Conservation (phyloP, 2,329 filamentous ascomycete genomes). For the Knufia fluminis region DNA sequence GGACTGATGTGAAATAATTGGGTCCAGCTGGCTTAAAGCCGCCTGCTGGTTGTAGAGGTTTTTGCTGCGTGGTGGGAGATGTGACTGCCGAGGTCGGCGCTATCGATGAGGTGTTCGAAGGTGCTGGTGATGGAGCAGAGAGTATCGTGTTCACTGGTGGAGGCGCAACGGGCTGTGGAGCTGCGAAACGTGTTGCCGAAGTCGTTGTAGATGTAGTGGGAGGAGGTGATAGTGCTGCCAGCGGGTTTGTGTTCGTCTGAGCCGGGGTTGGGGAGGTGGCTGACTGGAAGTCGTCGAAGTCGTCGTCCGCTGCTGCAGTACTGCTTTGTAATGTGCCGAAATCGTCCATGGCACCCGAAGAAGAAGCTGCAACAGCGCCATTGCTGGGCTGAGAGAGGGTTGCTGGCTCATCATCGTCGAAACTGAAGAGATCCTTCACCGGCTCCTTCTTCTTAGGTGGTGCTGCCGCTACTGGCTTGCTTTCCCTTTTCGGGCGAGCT, state of each 20-base stretch:
- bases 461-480: constrained; percentile 24
- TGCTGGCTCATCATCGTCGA: constrained; percentile 61
- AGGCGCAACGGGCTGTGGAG: constrained; percentile 61
- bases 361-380: constrained; percentile 33
- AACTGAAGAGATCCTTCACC: constrained; percentile 87
- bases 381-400: constrained; percentile 30
- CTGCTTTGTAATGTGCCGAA: constrained; percentile 35
- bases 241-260: constrained; percentile 28
- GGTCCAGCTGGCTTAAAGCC: constrained; percentile 63
- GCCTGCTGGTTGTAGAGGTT: constrained; percentile 42
- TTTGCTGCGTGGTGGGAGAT: constrained; percentile 33
- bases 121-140: constrained; percentile 57
- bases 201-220: constrained; percentile 39
- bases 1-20: constrained; percentile 89
- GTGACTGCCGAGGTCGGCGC: constrained; percentile 49
- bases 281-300: constrained; percentile 96
- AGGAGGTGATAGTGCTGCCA: constrained; percentile 36
- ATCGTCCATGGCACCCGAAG: constrained; percentile 34
- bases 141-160: constrained; percentile 55
- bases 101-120: constrained; percentile 41
- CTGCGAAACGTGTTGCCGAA: constrained; percentile 60
- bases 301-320: constrained; percentile 57
- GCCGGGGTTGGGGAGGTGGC: constrained; percentile 52
- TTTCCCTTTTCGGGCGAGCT: not conserved
- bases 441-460: constrained; percentile 63